Evolutionary conservation across 345 rosid genomes (phyloP).

Genomic region (Theobroma cacao): DNA sequence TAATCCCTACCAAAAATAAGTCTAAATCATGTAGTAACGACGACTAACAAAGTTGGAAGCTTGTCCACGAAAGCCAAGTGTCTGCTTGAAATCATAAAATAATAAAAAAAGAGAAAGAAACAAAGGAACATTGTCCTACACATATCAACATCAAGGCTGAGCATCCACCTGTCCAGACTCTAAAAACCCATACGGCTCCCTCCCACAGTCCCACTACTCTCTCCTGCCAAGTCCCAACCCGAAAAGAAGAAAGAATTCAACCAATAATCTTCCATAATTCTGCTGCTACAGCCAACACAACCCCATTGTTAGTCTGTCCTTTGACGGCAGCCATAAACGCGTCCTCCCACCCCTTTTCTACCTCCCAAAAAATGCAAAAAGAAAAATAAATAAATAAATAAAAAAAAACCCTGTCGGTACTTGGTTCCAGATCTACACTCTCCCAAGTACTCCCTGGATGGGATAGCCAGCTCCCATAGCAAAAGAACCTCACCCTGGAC

Average conservation of each 20-base stretch:
- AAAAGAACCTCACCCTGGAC: neutral
- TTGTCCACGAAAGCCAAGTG: neutral
- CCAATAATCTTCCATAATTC: neutral
- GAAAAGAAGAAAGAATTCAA: neutral
- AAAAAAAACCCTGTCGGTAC: neutral
- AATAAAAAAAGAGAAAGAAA: neutral
- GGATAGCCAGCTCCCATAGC: neutral
- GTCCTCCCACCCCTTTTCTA: neutral
- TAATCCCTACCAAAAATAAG: no score
- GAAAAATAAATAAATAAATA: neutral
- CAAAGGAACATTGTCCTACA: neutral
- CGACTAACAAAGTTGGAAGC: no score
- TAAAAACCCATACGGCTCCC: no score
- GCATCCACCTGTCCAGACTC: conserved; percentile 2
- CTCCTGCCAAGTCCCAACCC: neutral
- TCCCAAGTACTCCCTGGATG: neutral
- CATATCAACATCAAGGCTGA: neutral
- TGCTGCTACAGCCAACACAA: neutral
- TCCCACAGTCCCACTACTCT: no score
- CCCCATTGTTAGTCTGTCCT: neutral
- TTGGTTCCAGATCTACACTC: conserved; percentile 31
- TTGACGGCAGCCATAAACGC: conserved; percentile 23
- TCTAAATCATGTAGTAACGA: no score
- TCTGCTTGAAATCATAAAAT: neutral
- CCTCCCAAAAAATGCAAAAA: neutral